phyloP scores from a whole-genome alignment of 441 rosid genomes.

The Biscutella laevigata region DNA sequence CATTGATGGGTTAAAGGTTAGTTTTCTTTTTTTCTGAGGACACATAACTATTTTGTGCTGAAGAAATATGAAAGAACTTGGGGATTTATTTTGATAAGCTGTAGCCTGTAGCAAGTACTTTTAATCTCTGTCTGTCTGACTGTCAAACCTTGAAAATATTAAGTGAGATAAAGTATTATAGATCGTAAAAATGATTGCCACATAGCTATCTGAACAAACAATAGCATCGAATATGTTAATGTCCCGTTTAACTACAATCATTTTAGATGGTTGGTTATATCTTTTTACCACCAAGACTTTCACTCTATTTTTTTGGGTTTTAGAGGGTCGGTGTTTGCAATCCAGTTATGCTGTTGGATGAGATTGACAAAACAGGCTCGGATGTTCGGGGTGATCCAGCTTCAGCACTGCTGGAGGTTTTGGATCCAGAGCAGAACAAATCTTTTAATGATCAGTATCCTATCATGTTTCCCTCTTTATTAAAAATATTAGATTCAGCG shows the following conservation, averaged over 20 bases:
- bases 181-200: neutral
- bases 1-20: conserved; percentile 91
- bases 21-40: neutral
- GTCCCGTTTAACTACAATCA: conserved; percentile 1
- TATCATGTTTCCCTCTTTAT: conserved; percentile 1
- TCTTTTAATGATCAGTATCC: conserved; percentile 99
- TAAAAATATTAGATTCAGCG: neutral
- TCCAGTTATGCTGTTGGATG: conserved; percentile 96
- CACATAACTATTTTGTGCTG: neutral
- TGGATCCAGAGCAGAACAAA: conserved; percentile 95
- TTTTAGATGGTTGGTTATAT: neutral
- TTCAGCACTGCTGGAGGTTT: conserved; percentile 95
- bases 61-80: neutral
- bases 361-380: conserved; percentile 98
- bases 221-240: neutral
- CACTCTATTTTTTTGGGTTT: conserved; percentile 26
- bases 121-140: conserved; percentile 1
- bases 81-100: neutral
- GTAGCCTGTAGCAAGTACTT: neutral
- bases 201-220: neutral
- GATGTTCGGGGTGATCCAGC: conserved; percentile 99
- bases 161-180: neutral
- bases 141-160: neutral
- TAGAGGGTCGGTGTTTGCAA: conserved; percentile 92
- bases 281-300: neutral